Percentiles rank a stretch among this genome's conserved stretches.
Conservation (phyloP, 2,329 filamentous ascomycete genomes). For the Dactylellina drechsleri region DNA sequence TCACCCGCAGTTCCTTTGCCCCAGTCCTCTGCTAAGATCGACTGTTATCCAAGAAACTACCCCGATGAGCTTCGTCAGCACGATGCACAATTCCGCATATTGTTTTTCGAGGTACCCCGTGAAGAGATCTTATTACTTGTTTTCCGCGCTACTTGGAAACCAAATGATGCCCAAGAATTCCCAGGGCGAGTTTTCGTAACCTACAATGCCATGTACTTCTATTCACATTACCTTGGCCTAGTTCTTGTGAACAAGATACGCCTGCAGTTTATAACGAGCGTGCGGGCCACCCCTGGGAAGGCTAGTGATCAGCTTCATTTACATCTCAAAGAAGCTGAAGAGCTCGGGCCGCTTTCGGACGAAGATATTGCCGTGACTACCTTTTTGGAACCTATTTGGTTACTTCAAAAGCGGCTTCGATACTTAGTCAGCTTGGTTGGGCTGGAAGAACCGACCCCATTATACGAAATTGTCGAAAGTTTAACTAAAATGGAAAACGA, state of each 20-base stretch:
- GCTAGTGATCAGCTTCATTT: conserved; percentile 94
- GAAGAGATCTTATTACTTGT: conserved; percentile 75
- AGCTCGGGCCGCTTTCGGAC: conserved; percentile 69
- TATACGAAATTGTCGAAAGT: conserved; percentile 76
- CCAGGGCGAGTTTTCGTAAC: conserved; percentile 89
- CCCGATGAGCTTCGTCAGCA: conserved; percentile 84
- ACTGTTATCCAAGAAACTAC: conserved; percentile 75
- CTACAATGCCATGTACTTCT: conserved; percentile 89
- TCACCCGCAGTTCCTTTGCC: conserved; percentile 48
- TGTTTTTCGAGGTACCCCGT: conserved; percentile 80
- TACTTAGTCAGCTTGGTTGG: conserved; percentile 73
- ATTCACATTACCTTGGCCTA: conserved; percentile 91
- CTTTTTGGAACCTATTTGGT: conserved; percentile 84
- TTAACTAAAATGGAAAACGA: conserved; percentile 78
- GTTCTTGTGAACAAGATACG: conserved; percentile 82
- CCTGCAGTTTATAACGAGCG: conserved; percentile 81
- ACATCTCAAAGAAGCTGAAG: conserved; percentile 64
- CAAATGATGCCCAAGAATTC: conserved; percentile 79
- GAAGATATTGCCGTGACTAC: conserved; percentile 86
- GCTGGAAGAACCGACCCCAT: conserved; percentile 70
- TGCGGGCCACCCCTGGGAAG: conserved; percentile 86
- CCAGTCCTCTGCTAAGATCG: conserved; percentile 2
- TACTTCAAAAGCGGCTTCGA: conserved; percentile 85
- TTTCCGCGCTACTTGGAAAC: conserved; percentile 89
- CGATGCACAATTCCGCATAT: conserved; percentile 88